phyloP scores from a whole-genome alignment of 176 grass and related monocot species.

The Bolboschoenus planiculmis region DNA sequence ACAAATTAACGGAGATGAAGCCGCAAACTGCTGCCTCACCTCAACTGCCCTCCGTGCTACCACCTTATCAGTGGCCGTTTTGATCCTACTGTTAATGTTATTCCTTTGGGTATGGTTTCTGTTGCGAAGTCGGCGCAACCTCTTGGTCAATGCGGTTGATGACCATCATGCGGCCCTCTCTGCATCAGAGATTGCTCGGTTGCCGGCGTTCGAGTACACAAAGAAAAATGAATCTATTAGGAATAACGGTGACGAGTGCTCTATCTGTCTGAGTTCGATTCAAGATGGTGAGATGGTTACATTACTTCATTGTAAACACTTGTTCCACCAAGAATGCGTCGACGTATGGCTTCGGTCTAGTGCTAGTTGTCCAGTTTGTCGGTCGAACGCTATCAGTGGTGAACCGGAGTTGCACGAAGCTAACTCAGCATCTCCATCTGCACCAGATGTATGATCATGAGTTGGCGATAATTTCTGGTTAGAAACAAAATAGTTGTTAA shows the following conservation, averaged over 20 bases:
- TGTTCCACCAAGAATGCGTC: constrained; percentile 65
- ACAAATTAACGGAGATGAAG: not conserved
- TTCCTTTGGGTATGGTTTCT: not conserved
- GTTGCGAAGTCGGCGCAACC: not conserved
- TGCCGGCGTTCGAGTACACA: constrained; percentile 29
- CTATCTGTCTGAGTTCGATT: constrained; percentile 55
- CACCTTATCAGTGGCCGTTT: not conserved
- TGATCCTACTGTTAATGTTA: not conserved
- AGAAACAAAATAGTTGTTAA: not conserved
- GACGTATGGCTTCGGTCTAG: constrained; percentile 50
- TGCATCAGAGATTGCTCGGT: constrained; percentile 28
- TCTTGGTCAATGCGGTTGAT: not conserved
- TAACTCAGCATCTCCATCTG: not conserved
- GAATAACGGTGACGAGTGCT: constrained; percentile 18
- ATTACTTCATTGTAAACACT: constrained; percentile 56
- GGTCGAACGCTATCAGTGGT: constrained; percentile 25
- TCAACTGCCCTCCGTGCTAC: not conserved
- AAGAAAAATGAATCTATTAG: not conserved
- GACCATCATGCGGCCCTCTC: constrained; percentile 19
- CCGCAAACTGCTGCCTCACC: not conserved
- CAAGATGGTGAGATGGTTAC: constrained; percentile 45
- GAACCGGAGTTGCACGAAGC: not conserved
- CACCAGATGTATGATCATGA: not conserved
- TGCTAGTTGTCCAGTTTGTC: constrained; percentile 64
- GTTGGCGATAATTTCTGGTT: not conserved